Base-by-base conservation (phyloP, 2,329 filamentous ascomycete genomes). In the Trematosphaeria pertusa region DNA sequence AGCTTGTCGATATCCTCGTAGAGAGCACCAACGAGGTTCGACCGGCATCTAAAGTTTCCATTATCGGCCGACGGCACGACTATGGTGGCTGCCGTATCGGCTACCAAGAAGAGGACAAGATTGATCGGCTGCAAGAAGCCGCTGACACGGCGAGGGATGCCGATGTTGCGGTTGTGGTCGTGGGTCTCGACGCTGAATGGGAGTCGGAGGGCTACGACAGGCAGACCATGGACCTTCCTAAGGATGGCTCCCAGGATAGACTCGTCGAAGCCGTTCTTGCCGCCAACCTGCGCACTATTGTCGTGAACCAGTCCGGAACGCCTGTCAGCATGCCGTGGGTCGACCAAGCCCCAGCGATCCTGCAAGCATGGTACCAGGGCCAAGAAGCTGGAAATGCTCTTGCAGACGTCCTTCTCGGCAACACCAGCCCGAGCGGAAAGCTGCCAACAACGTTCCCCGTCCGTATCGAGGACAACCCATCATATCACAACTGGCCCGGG, bases 321-420 rank as follows among this genome's bases (percentile, higher is more conserved):
- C 88, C 89, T 0, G 81, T 87, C 19, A 77, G 79, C 3, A 85
- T 89, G 85, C 86, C 87, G 12, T 91, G 87, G 88, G 82, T 77
- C 1, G 76, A 83, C 52, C 71, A 77, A 17, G 84, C 87, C 2
- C 81, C 86, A 3, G 82, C 85, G 1, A 84, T 91, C 21, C 63
- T 91, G 1, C 87, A 91, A 64, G 81, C 88, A 6, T 94, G 89
- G 88, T 94, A 91, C 62, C 88, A 89, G 50, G 89, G 90, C n/a
- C 90, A 94, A 62, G 89, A 94, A 74, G 87, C 87, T 4, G 90
- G 89, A 5, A 91, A 92, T 63, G 86, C 85, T 9, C 87, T 95
- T 51, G 88, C 87, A 0, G 89, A 93, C 56, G 80, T 93, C 1
- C 76, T 93, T 0, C 88, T 89, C 54, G 87, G 88, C 37, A 81